Evolutionary conservation across 768 basidiomycete genomes (phyloP), one percentile per base, ranked within the genome.

Genomic region (Leccinellum rugosiceps): DNA sequence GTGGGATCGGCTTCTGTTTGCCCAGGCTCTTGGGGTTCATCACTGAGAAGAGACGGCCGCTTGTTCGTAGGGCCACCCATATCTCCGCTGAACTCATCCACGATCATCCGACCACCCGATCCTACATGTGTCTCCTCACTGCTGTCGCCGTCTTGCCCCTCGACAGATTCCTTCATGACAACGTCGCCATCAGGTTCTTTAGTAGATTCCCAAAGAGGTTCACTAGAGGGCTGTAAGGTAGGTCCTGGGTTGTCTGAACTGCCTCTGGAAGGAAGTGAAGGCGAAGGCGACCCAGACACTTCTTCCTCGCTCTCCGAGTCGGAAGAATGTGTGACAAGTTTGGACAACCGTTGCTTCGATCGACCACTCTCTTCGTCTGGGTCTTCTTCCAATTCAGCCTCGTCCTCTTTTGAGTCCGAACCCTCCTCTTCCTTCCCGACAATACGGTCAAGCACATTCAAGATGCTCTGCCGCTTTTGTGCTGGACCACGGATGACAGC

Each of bases 311-410:
- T 71, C 67, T 63, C 72, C 26, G 68, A 70, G 32, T 73, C 72
- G 64, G 63, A 73, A 55, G 69, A 71, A 52, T 53, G 62, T 10
- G 25, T 58, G 63, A 60, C 72, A 65, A 31, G 78, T 68, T 59
- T 77, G 23, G 68, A 66, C 31, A 67, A 43, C 19, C 75, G 58
- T 68, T 75, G 53, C 71, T 63, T 63, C 65, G 60, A 52, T 68
- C 72, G 63, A 30, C 75, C 68, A 6, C 50, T 26, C 28, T 76
- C 72, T 19, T 69, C 64, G 4, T 75, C 73, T 14, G 72, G 58
- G 21, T 78, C 77, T 26, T 78, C 79, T 21, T 77, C 74, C 15
- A 75, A 74, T 35, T 75, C 74, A 15, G 72, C 75, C 48, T 77
- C 76, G 15, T 74, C 75, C 38, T 78, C 78, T 55, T 74, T 74